These are phyloP conservation scores for Dryas integrifolia DNA, from an alignment of 331 rosid genomes.

Conservation along the genomic window DNA sequence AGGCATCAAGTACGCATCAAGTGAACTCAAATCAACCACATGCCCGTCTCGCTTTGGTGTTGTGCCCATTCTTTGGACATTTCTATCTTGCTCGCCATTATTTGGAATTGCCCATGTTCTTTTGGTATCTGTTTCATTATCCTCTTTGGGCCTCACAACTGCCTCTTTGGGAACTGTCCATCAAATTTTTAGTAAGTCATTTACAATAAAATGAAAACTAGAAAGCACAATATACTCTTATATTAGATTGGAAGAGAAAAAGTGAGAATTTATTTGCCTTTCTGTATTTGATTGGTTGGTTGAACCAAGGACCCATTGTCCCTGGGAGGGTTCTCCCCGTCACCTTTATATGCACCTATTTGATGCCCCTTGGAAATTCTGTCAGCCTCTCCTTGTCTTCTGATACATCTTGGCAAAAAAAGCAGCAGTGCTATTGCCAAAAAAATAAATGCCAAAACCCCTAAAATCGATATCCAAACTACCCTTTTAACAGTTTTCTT, in stretches of 20 bases:
- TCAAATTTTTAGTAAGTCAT: conserved; percentile 6
- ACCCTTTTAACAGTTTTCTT: conserved; percentile 59
- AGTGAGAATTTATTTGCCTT: conserved; percentile 49
- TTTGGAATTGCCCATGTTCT: conserved; percentile 51
- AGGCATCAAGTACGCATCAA: conserved; percentile 41
- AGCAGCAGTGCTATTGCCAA: conserved; percentile 55
- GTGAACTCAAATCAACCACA: conserved; percentile 46
- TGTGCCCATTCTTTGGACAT: conserved; percentile 37
- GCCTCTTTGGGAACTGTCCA: conserved; percentile 46
- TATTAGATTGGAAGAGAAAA: conserved; percentile 22
- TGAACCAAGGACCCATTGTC: conserved; percentile 44
- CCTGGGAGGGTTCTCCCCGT: conserved; percentile 50
- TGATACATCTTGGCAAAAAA: conserved; percentile 59
- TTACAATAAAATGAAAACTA: neutral
- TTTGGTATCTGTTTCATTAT: conserved; percentile 46
- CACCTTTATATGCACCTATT: conserved; percentile 70
- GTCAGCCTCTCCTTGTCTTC: conserved; percentile 47
- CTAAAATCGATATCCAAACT: conserved; percentile 75
- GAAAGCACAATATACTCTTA: neutral
- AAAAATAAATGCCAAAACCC: conserved; percentile 49
- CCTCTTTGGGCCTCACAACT: conserved; percentile 50
- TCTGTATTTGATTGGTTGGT: conserved; percentile 51
- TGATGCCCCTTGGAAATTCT: conserved; percentile 56
- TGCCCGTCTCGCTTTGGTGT: conserved; percentile 52
- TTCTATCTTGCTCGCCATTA: conserved; percentile 46